These are phyloP conservation scores for Phyllosticta citriasiana DNA, from an alignment of 2,329 filamentous ascomycete genomes.

Conservation along the genomic window DNA sequence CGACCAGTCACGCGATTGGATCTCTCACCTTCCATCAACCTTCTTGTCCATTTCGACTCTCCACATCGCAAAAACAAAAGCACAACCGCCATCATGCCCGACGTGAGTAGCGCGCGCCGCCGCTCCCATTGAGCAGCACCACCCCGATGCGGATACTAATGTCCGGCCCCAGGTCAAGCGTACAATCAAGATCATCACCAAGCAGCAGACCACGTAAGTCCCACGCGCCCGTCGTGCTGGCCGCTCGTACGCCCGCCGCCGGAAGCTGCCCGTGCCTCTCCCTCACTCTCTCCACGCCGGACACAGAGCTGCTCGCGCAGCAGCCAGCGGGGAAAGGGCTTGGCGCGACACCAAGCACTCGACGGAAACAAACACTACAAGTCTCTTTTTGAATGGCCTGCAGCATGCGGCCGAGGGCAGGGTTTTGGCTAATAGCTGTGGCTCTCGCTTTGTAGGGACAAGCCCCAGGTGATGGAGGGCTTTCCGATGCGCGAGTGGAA, in stretches of 20 bases:
- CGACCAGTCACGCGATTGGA: neutral
- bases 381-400: neutral
- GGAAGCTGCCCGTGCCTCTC: neutral
- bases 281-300: neutral
- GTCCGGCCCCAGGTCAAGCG: slow-evolving; percentile 56
- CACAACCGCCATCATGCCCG: slow-evolving; percentile 30
- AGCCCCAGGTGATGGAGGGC: slow-evolving; percentile 70
- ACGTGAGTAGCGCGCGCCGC: slow-evolving; percentile 24
- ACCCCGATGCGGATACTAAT: neutral
- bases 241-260: neutral
- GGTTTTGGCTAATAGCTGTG: neutral
- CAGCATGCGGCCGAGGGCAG: neutral
- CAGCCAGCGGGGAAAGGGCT: neutral
- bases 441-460: slow-evolving; percentile 45
- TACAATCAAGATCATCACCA: slow-evolving; percentile 83
- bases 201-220: slow-evolving; percentile 79
- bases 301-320: neutral
- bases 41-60: neutral
- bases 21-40: neutral
- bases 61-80: neutral
- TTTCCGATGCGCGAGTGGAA: slow-evolving; percentile 92
- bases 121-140: neutral
- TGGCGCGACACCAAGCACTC: neutral
- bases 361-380: neutral
- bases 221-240: neutral